Evolutionary conservation across 139 green algal species (phyloP), one percentile per base, ranked within the genome.

Genomic region (Ettlia oleoabundans): DNA sequence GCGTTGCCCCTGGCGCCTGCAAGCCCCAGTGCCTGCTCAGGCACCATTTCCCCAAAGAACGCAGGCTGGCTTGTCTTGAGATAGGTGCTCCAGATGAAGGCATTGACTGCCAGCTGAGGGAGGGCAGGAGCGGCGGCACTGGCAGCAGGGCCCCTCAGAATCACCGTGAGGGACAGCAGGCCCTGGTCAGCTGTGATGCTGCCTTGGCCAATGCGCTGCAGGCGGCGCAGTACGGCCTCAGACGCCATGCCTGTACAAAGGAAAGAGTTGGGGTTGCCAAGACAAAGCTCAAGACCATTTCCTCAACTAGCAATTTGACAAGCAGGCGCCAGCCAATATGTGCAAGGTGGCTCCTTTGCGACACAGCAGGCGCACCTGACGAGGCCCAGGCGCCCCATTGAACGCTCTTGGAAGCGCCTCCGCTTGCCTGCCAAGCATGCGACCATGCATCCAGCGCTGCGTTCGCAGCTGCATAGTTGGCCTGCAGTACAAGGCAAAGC

Each of bases 301-400:
- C n/a, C n/a, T n/a, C n/a, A n/a, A n/a, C n/a, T n/a, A n/a, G n/a
- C n/a, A n/a, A n/a, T n/a, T n/a, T n/a, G n/a, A n/a, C n/a, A 58
- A 15, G 47, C 47, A 58, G 47, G 15, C 10, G 47, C 47, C 47
- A 58, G 47, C 15, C 47, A 15, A 58, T 58, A 15, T 58, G 13
- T 24, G 15, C 15, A 10, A 15, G 47, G 15, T 58, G 47, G 13
- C 47, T 58, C 13, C 13, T 15, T 24, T 58, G 47, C 47, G 47
- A 15, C 10, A 58, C 13, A 18, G 15, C n/a, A 33, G 28, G n/a
- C 37, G 43, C 30, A 70, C 75, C 81, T 15, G 82, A 88, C 26
- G 78, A 85, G 22, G 90, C 87, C 93, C 93, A 97, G 8, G 93
- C 93, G 40, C 93, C 93, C 93, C 93, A 97, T 86, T 97, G 93